Evolutionary conservation across 768 basidiomycete genomes (phyloP), one percentile per base, ranked within the genome.

Genomic region (Tricholomella constricta): DNA sequence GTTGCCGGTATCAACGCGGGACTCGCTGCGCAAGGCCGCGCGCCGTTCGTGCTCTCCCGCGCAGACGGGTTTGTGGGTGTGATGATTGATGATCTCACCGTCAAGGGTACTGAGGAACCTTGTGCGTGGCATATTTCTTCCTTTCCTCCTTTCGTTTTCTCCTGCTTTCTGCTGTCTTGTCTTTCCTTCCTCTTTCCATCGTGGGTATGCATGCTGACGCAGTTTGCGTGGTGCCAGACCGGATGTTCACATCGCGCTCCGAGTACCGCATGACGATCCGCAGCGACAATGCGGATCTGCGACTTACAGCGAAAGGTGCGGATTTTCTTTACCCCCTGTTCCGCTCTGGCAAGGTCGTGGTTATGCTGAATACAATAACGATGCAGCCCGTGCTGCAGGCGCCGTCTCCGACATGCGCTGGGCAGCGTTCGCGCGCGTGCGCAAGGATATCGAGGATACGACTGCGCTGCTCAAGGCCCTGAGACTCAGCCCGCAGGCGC

Each of bases 191-290:
- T 15, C 2, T 14, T 26, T 4, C n/a, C n/a, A n/a, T 19, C 6
- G n/a, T 11, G 12, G 17, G 23, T 4, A 57, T 34, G 37, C 63
- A 17, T 55, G n/a, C 19, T 29, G 25, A 37, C 43, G 3, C 37
- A n/a, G n/a, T n/a, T n/a, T n/a, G n/a, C n/a, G n/a, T n/a, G n/a
- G 26, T 32, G 36, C 37, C 62, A 94, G 91, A 95, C 60, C 88
- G 93, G 23, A 94, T 95, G 91, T 95, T 96, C 68, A 95, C 94
- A 0, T 89, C 89, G 14, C 79, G 94, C 32, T 91, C 89, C 14
- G 94, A 96, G 62, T 96, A 93, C 65, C 84, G 94, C 20, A 86
- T 96, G 83, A 86, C 86, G 0, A 79, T 95, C 37, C 78, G 94
- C 45, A 86, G 88, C 46, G 94, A 96, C 69, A 96, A 96, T 57